Conservation (phyloP, 345 rosid genomes). For the Eucalyptus regnans region DNA sequence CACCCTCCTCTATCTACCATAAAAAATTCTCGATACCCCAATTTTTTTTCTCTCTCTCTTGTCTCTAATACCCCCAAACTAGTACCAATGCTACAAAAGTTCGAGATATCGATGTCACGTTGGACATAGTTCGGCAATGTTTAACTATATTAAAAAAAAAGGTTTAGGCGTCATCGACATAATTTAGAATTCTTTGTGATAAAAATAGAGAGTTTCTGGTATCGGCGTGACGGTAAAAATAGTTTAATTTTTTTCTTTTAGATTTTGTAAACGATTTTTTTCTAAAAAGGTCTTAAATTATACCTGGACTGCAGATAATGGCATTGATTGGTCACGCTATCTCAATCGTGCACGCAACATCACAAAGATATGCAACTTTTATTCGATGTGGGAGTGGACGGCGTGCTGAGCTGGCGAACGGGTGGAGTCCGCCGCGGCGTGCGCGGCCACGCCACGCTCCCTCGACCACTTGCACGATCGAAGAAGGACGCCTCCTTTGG, state of each 20-base stretch:
- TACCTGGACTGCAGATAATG: not conserved
- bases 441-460: not conserved
- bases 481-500: not conserved
- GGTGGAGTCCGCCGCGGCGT: not conserved
- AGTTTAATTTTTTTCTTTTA: not conserved
- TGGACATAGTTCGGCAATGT: not conserved
- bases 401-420: not conserved
- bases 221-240: rapidly evolving
- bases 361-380: not conserved
- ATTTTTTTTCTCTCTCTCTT: not conserved
- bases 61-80: rapidly evolving
- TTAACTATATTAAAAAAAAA: no score
- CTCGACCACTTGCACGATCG: not conserved
- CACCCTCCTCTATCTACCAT: rapidly evolving
- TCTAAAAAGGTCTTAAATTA: not conserved
- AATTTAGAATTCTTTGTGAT: not conserved
- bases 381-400: not conserved
- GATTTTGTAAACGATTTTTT: rapidly evolving
- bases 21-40: not conserved
- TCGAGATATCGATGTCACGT: rapidly evolving
- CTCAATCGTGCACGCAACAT: not conserved
- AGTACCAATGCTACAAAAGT: not conserved
- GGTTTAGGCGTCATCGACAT: no score
- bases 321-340: not conserved
- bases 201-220: rapidly evolving